Conservation (phyloP, 805 yeast species). For the Schwanniomyces occidentalis region DNA sequence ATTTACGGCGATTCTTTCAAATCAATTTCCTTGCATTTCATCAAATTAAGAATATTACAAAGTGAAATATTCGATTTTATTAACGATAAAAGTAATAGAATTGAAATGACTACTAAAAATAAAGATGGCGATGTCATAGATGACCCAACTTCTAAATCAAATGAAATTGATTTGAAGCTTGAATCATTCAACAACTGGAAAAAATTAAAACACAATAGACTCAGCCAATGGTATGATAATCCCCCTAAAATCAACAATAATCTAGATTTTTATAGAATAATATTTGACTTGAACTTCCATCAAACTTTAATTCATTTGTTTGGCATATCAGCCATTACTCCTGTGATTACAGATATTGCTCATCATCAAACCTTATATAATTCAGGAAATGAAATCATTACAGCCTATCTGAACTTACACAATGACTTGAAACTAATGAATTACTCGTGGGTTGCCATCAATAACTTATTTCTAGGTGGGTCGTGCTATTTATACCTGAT, state of each 20-base stretch:
- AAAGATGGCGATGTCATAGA: neutral
- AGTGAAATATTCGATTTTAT: conserved; percentile 2
- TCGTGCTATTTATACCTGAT: conserved; percentile 12
- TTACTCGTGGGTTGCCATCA: conserved; percentile 17
- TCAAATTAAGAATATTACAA: conserved; percentile 8
- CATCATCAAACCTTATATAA: conserved; percentile 9
- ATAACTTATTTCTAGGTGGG: conserved; percentile 12
- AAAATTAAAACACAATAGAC: neutral
- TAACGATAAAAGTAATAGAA: neutral
- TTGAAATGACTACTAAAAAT: neutral
- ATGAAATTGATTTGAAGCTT: neutral
- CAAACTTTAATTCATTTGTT: conserved; percentile 11
- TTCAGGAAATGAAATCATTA: conserved; percentile 13
- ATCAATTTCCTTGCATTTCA: conserved; percentile 4
- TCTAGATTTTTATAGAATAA: conserved; percentile 6
- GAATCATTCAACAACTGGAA: neutral
- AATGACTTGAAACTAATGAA: conserved; percentile 10
- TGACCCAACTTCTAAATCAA: neutral
- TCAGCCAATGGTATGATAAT: neutral
- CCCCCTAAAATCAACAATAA: neutral
- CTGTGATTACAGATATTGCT: conserved; percentile 3
- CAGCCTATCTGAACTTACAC: conserved; percentile 7
- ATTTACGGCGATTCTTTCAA: neutral
- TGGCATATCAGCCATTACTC: conserved; percentile 11
- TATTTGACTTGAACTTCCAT: conserved; percentile 11